Percentiles rank a stretch among this genome's conserved stretches.
These are phyloP conservation scores for Anacardium occidentale DNA, from an alignment of 345 rosid genomes.

Conservation along the genomic window DNA sequence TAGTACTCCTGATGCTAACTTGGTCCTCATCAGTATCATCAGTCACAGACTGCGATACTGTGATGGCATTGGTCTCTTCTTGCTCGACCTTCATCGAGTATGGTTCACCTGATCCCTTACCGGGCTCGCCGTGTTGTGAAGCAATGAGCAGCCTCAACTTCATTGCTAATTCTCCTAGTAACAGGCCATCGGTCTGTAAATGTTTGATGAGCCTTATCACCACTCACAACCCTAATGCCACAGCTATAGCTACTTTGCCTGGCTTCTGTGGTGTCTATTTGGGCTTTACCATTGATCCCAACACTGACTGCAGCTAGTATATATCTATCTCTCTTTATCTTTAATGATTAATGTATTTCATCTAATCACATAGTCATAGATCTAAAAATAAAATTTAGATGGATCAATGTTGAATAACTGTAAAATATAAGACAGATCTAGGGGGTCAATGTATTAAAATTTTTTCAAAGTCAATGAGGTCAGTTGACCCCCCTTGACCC, in stretches of 20 bases:
- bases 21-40: conserved; percentile 23
- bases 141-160: conserved; percentile 39
- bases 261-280: conserved; percentile 72
- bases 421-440: no score
- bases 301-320: conserved; percentile 46
- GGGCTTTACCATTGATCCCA: conserved; percentile 67
- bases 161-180: conserved; percentile 34
- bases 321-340: not conserved
- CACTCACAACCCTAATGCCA: conserved; percentile 49
- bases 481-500: no score
- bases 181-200: conserved; percentile 37
- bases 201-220: conserved; percentile 51
- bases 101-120: conserved; percentile 57
- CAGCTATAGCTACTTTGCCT: conserved; percentile 65
- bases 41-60: conserved; percentile 50
- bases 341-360: not conserved
- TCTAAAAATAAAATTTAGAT: no score
- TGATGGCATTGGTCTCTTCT: conserved; percentile 42
- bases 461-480: no score
- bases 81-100: conserved; percentile 48
- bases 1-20: conserved; percentile 12
- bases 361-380: no score
- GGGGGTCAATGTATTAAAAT: no score
- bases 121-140: conserved; percentile 56
- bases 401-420: no score